Percentiles rank a stretch among this genome's conserved stretches.
Evolutionary conservation across 306 rosid species (phyloP).

Genomic region (Casuarina glauca): DNA sequence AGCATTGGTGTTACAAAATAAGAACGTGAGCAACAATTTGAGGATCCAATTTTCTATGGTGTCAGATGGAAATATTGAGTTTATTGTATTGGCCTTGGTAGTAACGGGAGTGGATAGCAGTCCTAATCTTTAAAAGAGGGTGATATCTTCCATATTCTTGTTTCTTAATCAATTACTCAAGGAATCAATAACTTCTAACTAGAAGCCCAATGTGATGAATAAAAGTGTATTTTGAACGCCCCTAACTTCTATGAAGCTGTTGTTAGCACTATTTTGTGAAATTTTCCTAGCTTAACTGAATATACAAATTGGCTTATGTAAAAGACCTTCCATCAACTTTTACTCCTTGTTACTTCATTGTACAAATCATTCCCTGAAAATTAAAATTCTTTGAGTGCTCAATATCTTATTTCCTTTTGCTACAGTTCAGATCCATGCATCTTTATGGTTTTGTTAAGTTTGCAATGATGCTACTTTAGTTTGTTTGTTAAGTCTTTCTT

Average conservation of each 20-base stretch:
- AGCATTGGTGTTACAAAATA: neutral
- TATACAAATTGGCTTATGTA: neutral
- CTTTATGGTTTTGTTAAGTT: neutral
- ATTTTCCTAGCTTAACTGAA: neutral
- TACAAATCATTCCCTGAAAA: neutral
- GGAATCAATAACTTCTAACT: neutral
- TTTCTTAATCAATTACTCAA: neutral
- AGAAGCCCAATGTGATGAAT: neutral
- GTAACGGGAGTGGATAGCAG: neutral
- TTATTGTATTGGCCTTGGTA: neutral
- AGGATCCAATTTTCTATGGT: too few species aligned
- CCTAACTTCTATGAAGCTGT: neutral
- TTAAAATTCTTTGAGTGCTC: neutral
- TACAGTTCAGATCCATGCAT: conserved; percentile 3
- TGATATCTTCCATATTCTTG: neutral
- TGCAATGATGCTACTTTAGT: neutral
- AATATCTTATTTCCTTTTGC: neutral
- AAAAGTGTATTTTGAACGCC: neutral
- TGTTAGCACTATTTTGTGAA: neutral
- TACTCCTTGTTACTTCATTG: neutral
- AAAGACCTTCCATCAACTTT: neutral
- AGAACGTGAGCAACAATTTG: neutral
- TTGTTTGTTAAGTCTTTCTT: neutral
- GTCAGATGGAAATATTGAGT: conserved; percentile 2
- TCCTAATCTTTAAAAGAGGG: neutral